Conservation (phyloP, 2,329 filamentous ascomycete genomes). For the Aspergillus awamori region DNA sequence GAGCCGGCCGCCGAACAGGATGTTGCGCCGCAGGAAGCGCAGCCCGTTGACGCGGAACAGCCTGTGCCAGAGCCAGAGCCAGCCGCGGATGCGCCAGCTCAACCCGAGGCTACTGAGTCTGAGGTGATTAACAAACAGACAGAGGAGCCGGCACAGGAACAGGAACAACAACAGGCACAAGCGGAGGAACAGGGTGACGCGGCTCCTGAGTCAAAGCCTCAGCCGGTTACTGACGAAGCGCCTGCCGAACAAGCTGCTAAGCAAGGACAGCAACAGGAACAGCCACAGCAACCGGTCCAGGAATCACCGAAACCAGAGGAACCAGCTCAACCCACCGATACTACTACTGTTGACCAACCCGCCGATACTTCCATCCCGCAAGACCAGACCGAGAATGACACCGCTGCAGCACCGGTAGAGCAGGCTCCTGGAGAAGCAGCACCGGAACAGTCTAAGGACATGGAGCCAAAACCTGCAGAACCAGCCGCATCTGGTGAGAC, state of each 20-base stretch:
- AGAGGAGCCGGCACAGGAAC: slow-evolving; percentile 18
- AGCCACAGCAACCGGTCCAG: slow-evolving; percentile 3
- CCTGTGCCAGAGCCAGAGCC: slow-evolving; percentile 14
- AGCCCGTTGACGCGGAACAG: slow-evolving; percentile 13
- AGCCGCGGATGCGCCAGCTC: slow-evolving; percentile 11
- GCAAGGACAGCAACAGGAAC: slow-evolving; percentile 7
- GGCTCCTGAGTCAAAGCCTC: slow-evolving; percentile 11
- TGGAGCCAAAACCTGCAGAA: slow-evolving; percentile 26
- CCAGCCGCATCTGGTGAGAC: slow-evolving; percentile 17
- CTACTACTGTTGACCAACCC: neutral
- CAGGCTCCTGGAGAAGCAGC: slow-evolving; percentile 24
- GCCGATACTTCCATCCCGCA: neutral
- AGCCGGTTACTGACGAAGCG: slow-evolving; percentile 17
- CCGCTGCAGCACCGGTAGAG: slow-evolving; percentile 27
- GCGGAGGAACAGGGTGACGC: slow-evolving; percentile 15
- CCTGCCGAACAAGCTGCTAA: slow-evolving; percentile 2
- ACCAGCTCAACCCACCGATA: neutral
- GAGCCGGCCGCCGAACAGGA: slow-evolving; percentile 23
- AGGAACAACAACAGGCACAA: slow-evolving; percentile 3
- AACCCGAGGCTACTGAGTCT: slow-evolving; percentile 20
- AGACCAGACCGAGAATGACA: slow-evolving; percentile 15
- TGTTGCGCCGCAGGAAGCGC: slow-evolving; percentile 16
- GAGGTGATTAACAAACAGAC: slow-evolving; percentile 8
- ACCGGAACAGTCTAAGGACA: slow-evolving; percentile 15
- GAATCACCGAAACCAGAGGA: slow-evolving; percentile 7